Evolutionary conservation across 768 basidiomycete genomes (phyloP).

Genomic region (Podaxis carcinomalis): DNA sequence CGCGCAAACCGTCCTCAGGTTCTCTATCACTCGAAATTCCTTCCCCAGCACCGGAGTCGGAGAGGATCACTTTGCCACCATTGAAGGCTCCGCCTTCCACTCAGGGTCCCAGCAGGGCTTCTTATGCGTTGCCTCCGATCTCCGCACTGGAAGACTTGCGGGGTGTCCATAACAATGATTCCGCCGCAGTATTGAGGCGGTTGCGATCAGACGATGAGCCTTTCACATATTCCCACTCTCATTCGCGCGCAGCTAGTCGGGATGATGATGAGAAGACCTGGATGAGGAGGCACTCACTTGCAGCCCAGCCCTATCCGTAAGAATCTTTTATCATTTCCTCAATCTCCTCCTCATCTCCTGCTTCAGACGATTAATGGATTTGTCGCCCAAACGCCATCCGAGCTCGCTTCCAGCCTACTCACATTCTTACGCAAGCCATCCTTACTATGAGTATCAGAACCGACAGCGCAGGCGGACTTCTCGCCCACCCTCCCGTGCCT

Average conservation of each 20-base stretch:
- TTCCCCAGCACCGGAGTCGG: conserved; percentile 23
- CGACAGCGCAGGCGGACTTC: conserved; percentile 4
- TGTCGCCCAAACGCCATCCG: conserved; percentile 17
- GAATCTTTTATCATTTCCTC: not conserved
- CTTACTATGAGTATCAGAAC: conserved; percentile 16
- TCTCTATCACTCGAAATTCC: conserved; percentile 30
- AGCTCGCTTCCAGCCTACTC: conserved; percentile 26
- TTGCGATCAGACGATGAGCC: conserved; percentile 52
- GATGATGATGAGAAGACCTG: conserved; percentile 25
- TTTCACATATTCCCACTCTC: conserved; percentile 10
- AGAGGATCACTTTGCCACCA: conserved; percentile 38
- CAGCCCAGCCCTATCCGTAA: conserved; percentile 30
- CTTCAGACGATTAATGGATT: conserved; percentile 20
- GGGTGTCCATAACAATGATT: conserved; percentile 47
- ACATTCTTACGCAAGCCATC: conserved; percentile 22
- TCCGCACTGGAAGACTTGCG: conserved; percentile 63
- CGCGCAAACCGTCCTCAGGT: conserved; percentile 20
- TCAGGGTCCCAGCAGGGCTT: conserved; percentile 25
- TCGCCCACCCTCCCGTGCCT: conserved; percentile 6
- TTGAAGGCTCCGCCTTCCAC: conserved; percentile 28
- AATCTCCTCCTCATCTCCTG: conserved; percentile 4
- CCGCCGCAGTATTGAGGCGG: conserved; percentile 62
- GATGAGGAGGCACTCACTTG: conserved; percentile 40
- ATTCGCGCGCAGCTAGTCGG: conserved; percentile 19
- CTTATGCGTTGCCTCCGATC: conserved; percentile 63